Base-by-base conservation (phyloP, 139 green algal species). In the Yamagishiella unicocca region DNA sequence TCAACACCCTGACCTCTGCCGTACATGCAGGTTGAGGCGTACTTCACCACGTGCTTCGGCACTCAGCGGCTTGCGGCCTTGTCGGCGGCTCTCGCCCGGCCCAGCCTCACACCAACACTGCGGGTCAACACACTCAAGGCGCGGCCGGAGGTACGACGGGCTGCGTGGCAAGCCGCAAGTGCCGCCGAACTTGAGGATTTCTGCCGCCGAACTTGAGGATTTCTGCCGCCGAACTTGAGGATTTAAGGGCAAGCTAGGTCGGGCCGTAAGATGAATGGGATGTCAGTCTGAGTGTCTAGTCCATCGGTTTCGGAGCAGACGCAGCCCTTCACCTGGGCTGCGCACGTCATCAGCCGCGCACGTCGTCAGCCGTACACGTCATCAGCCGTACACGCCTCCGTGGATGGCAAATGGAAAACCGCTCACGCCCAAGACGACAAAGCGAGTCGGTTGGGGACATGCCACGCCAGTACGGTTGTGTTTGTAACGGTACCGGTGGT, bases 31-130 rank as follows among this genome's bases (percentile, higher is more conserved):
- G 62, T 86, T 1, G 80, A 77, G 22, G 31, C 80, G 6, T 86
- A 86, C 61, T 67, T 86, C 33, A 66, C 43, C 12, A 43, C 80
- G 22, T 86, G 64, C 64, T 77, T 86, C 22, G 80, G 80, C 31
- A 4, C 42, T n/a, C 0, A 19, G 1, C 62, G 80, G 42, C 80
- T 86, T 1, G 80, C 80, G 0, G 62, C 62, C 43, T 78, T 86
- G 19, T 86, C 80, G 2, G 43, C 62, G 4, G 80, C 80, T 2
- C 64, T 86, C 5, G 80, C 80, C 27, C 80, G 80, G 7, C 80
- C 80, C 45, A 54, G 43, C 64, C 80, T 77, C 2, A 66, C 43
- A 21, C 62, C 80, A 17, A 54, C 43, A 2, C 31, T 86, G 31
- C 62, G 80, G 0, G 80, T 86, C 62, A 86, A 86, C 43, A 86